Evolutionary conservation across 192 early-diverging fungal species (phyloP).

Genomic region (Podila epigama): DNA sequence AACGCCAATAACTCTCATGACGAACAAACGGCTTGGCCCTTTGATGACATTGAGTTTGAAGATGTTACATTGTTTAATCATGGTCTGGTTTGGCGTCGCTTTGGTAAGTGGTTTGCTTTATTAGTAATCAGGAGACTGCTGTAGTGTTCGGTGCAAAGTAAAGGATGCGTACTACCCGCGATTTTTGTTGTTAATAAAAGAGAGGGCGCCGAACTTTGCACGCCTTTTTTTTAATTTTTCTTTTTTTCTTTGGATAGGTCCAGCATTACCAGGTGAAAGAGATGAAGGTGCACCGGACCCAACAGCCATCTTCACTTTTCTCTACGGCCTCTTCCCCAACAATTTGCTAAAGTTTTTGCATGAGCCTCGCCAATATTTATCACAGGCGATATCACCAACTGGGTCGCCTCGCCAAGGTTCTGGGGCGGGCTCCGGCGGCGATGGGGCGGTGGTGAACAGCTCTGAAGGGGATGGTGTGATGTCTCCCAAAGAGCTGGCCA

Average conservation of each 20-base stretch:
- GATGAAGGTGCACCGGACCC: conserved; percentile 59
- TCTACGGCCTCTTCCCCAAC: conserved; percentile 66
- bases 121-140: too few relatives aligned
- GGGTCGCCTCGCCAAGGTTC: conserved; percentile 32
- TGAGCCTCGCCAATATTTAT: conserved; percentile 48
- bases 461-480: neutral
- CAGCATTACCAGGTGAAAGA: conserved; percentile 17
- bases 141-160: too few relatives aligned
- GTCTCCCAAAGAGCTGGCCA: conserved; percentile 10
- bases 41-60: conserved; percentile 20
- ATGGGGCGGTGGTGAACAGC: conserved; percentile 1
- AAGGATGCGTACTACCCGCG: too few relatives aligned
- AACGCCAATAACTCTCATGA: neutral
- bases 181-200: too few relatives aligned
- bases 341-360: conserved; percentile 60
- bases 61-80: conserved; percentile 23
- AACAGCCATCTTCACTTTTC: conserved; percentile 61
- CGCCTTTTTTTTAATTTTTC: neutral
- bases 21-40: neutral
- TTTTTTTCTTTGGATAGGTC: conserved; percentile 25
- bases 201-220: too few relatives aligned
- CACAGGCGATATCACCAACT: conserved; percentile 11
- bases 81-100: conserved; percentile 51
- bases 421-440: neutral
- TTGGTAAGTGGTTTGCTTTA: conserved; percentile 7